Evolutionary conservation across 495 filamentous ascomycete genomes (phyloP).

Genomic region (Opeltia flavorubescens): DNA sequence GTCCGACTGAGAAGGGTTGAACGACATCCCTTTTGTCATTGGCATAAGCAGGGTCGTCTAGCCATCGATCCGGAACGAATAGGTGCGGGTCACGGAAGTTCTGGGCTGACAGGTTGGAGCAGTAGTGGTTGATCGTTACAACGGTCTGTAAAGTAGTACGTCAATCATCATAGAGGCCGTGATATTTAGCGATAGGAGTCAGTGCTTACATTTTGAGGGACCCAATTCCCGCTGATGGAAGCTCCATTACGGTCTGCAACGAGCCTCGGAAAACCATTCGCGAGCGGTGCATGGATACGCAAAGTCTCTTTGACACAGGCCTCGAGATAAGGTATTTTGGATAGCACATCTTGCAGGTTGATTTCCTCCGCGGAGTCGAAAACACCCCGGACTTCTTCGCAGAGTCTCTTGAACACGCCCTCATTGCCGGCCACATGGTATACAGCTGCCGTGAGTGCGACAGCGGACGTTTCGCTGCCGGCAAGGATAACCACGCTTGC

Average conservation of each 20-base stretch:
- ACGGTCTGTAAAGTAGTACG: constrained; percentile 25
- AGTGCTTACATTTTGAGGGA: constrained; percentile 21
- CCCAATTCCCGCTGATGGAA: constrained; percentile 29
- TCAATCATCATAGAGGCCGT: constrained; percentile 3
- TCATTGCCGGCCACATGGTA: constrained; percentile 25
- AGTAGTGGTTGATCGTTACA: constrained; percentile 9
- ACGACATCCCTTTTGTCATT: constrained; percentile 30
- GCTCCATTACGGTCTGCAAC: constrained; percentile 32
- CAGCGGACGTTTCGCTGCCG: constrained; percentile 3
- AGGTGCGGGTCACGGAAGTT: constrained; percentile 23
- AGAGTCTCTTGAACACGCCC: constrained; percentile 20
- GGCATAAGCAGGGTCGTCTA: constrained; percentile 16
- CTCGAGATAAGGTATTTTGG: constrained; percentile 38
- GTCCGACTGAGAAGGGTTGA: constrained; percentile 43
- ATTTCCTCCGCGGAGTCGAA: constrained; percentile 1
- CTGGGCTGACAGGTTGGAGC: background rate
- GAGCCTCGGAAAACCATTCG: constrained; percentile 30
- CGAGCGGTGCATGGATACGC: constrained; percentile 43
- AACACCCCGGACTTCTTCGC: constrained; percentile 1
- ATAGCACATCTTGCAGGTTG: constrained; percentile 19
- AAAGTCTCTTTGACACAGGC: constrained; percentile 44
- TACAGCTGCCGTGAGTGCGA: constrained; percentile 1
- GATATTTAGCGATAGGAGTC: no score
- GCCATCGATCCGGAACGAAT: constrained; percentile 32
- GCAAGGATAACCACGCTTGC: constrained; percentile 6